Percentiles rank a stretch among this genome's conserved stretches.
phyloP scores from a whole-genome alignment of 345 rosid species.

The Corchorus olitorius region DNA sequence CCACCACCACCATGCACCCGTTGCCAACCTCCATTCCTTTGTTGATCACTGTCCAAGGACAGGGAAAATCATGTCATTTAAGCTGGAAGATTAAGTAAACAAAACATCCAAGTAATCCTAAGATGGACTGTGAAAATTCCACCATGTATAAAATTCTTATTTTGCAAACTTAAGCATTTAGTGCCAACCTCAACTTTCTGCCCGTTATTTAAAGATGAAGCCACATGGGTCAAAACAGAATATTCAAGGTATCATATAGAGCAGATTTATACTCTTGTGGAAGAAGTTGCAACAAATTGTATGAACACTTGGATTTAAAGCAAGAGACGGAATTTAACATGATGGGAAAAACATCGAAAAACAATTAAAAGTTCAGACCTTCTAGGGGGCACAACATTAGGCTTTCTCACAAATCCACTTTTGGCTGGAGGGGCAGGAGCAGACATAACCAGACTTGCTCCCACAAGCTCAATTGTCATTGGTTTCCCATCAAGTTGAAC shows the following conservation, averaged over 20 bases:
- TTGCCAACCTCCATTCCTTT: constrained; percentile 27
- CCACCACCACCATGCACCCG: constrained; percentile 20
- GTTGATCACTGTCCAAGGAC: constrained; percentile 21
- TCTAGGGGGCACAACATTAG: constrained; percentile 23
- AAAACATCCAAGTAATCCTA: background rate
- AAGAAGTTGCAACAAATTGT: background rate
- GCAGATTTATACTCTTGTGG: background rate
- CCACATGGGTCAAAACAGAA: background rate
- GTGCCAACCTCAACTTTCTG: background rate
- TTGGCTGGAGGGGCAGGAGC: constrained; percentile 26
- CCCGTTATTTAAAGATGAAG: background rate
- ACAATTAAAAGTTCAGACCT: constrained; percentile 27
- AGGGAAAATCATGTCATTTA: background rate
- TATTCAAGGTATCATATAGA: background rate
- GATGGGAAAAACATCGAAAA: background rate
- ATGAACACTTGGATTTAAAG: background rate
- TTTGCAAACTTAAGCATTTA: background rate
- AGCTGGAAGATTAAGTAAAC: background rate
- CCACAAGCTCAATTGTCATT: constrained; percentile 63
- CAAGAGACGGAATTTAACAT: background rate
- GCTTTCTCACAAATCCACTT: constrained; percentile 13
- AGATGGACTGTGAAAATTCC: background rate
- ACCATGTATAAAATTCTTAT: background rate
- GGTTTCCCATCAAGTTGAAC: constrained; percentile 68
- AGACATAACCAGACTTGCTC: constrained; percentile 38